Base-by-base conservation (phyloP, 306 rosid species). In the Geum urbanum region DNA sequence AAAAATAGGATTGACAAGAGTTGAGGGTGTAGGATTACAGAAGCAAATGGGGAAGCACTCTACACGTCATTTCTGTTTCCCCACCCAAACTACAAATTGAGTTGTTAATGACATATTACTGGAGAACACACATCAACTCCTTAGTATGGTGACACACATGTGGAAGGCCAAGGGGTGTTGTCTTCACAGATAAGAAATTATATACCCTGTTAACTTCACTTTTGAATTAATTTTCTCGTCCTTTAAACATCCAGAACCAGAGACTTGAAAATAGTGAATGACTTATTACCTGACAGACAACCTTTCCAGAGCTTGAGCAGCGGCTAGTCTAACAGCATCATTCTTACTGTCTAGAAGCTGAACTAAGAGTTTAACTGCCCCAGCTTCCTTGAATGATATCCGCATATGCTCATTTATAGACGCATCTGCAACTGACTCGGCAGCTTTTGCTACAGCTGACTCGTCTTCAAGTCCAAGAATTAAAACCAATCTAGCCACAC, bases 301-400 rank as follows among this genome's bases (percentile, higher is more conserved):
- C 80, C 82, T 83, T 78, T 92, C 92, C 71, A 92, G 74, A 72
- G 98, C 95, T 76, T 69, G 86, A 66, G 74, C 51, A 14, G 50
- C 88, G 1, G 88, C 87, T 78, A 84, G 76, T 81, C 74, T 78
- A 50, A 88, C 77, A 50, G 79, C 79, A 76, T 76, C 40, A 70
- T 86, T 85, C 62, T 81, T 64, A 66, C 43, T 49, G 60, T 65
- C 78, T 74, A 90, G 82, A 63, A 85, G 90, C 72, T 67, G 84
- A 59, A 92, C 80, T 70, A 92, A 82, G 73, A 82, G 82, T 71
- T 75, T 90, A 46, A 90, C 65, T 67, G 91, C 96, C 63, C 98
- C 98, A 65, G 98, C 98, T 77, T 92, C 98, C 83, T 81, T 92
- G 79, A 92, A 92, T 57, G 92, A 87, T 71, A 81, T 66, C 57